Conservation (phyloP, 371 early-diverging fungal species). For the Ordospora colligata region DNA sequence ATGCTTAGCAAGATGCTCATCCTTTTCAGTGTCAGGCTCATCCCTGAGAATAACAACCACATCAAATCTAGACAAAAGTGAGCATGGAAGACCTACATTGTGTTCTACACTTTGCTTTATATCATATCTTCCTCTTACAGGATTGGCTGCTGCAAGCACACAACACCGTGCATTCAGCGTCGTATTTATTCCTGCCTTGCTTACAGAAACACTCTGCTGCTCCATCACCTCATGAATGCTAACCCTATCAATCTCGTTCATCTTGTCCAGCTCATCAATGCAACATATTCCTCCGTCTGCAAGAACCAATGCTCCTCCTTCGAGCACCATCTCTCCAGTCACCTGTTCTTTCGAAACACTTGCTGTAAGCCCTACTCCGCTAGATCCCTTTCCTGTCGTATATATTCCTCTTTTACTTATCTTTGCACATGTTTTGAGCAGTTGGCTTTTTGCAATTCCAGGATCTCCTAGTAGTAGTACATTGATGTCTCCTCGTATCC, state of each 20-base stretch:
- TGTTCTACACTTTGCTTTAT: conserved; percentile 73
- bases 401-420: conserved; percentile 57
- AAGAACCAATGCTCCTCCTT: conserved; percentile 70
- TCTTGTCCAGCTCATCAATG: conserved; percentile 72
- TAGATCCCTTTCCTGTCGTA: conserved; percentile 71
- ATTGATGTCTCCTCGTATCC: conserved; percentile 69
- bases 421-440: conserved; percentile 62
- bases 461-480: conserved; percentile 72
- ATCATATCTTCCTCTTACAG: conserved; percentile 84
- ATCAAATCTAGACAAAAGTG: conserved; percentile 89
- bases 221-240: conserved; percentile 99
- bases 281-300: conserved; percentile 69
- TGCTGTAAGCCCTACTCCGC: conserved; percentile 68
- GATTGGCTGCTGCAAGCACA: conserved; percentile 91
- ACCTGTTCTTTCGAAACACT: conserved; percentile 67
- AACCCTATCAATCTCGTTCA: conserved; percentile 85
- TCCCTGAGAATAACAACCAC: conserved; percentile 82
- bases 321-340: conserved; percentile 67
- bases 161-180: conserved; percentile 94
- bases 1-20: conserved; percentile 63
- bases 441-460: conserved; percentile 73
- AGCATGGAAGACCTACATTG: conserved; percentile 87
- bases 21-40: conserved; percentile 72
- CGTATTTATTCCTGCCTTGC: conserved; percentile 98
- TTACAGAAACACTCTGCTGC: conserved; percentile 95